Percentiles rank a stretch among this genome's conserved stretches.
Evolutionary conservation across 306 rosid genomes (phyloP).

Genomic region (Prunus armeniaca): DNA sequence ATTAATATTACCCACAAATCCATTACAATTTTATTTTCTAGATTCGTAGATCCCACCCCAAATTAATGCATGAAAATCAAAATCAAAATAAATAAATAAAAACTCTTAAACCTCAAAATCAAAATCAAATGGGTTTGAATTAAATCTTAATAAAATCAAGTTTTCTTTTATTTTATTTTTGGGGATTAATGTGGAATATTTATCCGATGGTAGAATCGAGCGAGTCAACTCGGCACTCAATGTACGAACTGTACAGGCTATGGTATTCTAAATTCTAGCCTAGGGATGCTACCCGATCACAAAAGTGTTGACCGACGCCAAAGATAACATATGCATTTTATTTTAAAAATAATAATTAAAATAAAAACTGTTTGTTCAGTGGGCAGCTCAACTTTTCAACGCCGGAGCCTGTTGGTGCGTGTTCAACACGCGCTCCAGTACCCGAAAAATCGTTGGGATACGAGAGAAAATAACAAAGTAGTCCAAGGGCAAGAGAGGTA

Average conservation of each 20-base stretch:
- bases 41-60: slow-evolving; percentile 4
- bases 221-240: slow-evolving; percentile 4
- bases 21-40: background rate
- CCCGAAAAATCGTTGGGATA: background rate
- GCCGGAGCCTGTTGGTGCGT: slow-evolving; percentile 24
- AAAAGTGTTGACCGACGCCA: slow-evolving; percentile 43
- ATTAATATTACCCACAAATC: background rate
- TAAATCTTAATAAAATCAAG: background rate
- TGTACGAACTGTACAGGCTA: background rate
- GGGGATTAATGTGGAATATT: background rate
- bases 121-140: background rate
- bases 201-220: background rate
- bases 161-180: background rate
- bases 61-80: background rate
- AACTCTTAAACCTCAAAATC: no score
- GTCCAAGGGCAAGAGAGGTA: slow-evolving; percentile 16
- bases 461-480: background rate
- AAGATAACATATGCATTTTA: background rate
- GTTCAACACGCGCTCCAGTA: background rate
- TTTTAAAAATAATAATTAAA: background rate
- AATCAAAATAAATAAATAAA: no score
- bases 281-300: slow-evolving; percentile 23
- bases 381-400: slow-evolving; percentile 8
- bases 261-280: background rate
- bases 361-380: slow-evolving; percentile 7